Conservation (phyloP, 345 rosid genomes). For the sweet orange (Citrus sinensis) region DNA sequence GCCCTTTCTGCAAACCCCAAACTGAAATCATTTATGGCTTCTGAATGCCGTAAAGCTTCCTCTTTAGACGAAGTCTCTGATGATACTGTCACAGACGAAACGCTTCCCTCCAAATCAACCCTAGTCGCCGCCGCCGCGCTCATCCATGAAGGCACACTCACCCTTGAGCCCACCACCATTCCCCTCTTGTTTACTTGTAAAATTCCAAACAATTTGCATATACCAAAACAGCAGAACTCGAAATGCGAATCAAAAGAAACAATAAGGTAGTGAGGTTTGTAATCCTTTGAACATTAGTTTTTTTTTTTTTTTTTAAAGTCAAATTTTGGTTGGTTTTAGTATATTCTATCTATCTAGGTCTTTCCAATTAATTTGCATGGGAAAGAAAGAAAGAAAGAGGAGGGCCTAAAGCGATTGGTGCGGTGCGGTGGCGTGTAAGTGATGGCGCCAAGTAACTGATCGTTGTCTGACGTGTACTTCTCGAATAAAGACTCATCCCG, state of each 20-base stretch:
- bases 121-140: slow-evolving; percentile 37
- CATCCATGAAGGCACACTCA: slow-evolving; percentile 40
- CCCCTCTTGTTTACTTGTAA: background rate
- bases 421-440: slow-evolving; percentile 33
- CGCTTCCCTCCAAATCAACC: slow-evolving; percentile 46
- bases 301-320: background rate
- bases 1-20: slow-evolving; percentile 62
- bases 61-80: slow-evolving; percentile 25
- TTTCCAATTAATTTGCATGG: slow-evolving; percentile 35
- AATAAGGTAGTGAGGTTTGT: too few species aligned
- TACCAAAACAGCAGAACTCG: background rate
- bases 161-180: slow-evolving; percentile 41
- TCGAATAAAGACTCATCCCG: background rate
- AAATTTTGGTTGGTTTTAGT: too few species aligned
- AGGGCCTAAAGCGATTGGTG: slow-evolving; percentile 25
- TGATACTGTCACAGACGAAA: background rate
- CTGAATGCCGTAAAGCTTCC: slow-evolving; percentile 20
- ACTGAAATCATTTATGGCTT: slow-evolving; percentile 29
- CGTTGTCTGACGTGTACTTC: background rate
- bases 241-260: background rate
- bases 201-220: too few species aligned
- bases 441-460: slow-evolving; percentile 38
- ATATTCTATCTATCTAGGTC: slow-evolving; percentile 8
- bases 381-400: background rate
- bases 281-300: too few species aligned